Conservation (phyloP, 441 rosid genomes). For the Populus hybrid region DNA sequence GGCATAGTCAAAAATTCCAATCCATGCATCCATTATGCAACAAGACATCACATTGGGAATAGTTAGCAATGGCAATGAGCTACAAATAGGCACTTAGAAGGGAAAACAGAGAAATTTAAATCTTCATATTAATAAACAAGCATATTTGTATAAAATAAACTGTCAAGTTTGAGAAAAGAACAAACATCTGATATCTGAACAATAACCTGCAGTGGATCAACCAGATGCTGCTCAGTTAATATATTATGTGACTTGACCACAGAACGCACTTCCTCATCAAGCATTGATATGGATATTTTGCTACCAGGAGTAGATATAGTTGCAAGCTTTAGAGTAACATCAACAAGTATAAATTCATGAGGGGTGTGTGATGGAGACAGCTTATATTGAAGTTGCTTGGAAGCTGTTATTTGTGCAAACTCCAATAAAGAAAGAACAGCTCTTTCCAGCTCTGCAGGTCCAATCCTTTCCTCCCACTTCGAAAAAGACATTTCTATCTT, state of each 20-base stretch:
- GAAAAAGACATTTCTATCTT: constrained; percentile 74
- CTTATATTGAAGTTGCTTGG: constrained; percentile 96
- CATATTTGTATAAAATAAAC: background rate
- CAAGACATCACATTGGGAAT: background rate
- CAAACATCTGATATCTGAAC: constrained; percentile 15
- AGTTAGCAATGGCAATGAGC: background rate
- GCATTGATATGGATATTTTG: constrained; percentile 41
- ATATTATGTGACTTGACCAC: constrained; percentile 56
- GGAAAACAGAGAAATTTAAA: background rate
- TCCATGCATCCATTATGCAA: constrained; percentile 15
- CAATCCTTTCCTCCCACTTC: constrained; percentile 96
- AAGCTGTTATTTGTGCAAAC: constrained; percentile 95
- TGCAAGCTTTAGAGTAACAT: constrained; percentile 87
- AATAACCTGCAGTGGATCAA: constrained; percentile 78
- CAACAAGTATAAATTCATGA: constrained; percentile 72
- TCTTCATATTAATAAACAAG: background rate
- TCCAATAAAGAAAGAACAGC: constrained; percentile 94
- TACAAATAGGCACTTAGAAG: background rate
- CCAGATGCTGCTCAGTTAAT: constrained; percentile 35
- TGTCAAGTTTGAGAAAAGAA: constrained; percentile 5
- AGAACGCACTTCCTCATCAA: constrained; percentile 67
- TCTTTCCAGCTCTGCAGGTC: constrained; percentile 84
- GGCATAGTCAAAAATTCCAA: constrained; percentile 16
- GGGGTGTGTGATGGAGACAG: constrained; percentile 75
- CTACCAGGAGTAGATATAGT: constrained; percentile 59